Conservation (phyloP, 768 basidiomycete species). For the Tylopilus balloui region DNA sequence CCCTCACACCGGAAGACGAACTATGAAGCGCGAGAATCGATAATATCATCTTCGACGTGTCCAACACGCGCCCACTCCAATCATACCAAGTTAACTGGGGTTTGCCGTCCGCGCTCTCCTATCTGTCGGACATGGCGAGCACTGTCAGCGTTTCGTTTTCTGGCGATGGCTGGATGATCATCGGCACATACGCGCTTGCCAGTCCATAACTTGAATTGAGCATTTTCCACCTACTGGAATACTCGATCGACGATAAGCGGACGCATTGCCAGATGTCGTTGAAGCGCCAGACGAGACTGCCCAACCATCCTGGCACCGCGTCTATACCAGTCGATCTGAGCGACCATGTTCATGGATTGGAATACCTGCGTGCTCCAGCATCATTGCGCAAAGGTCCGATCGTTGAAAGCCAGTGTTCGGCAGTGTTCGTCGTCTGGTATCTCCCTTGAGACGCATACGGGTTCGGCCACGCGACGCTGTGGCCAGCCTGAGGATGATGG, state of each 20-base stretch:
- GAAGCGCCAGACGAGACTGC: constrained; percentile 55
- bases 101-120: constrained; percentile 41
- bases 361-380: constrained; percentile 60
- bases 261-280: constrained; percentile 60
- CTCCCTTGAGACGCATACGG: constrained; percentile 52
- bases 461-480: constrained; percentile 48
- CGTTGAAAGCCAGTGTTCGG: constrained; percentile 55
- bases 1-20: constrained; percentile 39
- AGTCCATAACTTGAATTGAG: constrained; percentile 52
- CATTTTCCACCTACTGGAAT: constrained; percentile 58
- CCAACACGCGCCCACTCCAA: constrained; percentile 43
- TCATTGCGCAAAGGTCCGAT: constrained; percentile 61
- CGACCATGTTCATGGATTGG: constrained; percentile 55
- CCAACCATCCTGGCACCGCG: constrained; percentile 55
- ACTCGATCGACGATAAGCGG: constrained; percentile 53
- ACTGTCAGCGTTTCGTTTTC: constrained; percentile 45
- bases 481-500: constrained; percentile 54
- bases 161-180: constrained; percentile 48
- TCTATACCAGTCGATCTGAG: constrained; percentile 57
- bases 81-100: constrained; percentile 57
- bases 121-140: constrained; percentile 49
- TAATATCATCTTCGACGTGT: constrained; percentile 37
- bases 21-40: constrained; percentile 48
- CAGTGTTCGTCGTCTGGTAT: constrained; percentile 47
- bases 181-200: constrained; percentile 41